Conservation (phyloP, 257 asterid genomes). For the Linderniella brevidens region DNA sequence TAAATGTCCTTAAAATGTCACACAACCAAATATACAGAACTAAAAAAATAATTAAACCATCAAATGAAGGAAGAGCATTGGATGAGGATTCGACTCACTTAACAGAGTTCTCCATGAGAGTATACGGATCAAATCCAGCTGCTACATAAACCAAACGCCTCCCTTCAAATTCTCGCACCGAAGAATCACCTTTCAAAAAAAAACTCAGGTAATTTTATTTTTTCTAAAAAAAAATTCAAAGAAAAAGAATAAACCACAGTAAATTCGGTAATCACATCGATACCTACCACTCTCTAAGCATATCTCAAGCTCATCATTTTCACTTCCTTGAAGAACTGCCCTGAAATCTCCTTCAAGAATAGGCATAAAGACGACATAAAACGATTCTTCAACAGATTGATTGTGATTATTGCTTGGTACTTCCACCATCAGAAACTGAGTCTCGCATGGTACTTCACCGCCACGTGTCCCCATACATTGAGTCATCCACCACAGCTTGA, state of each 20-base stretch:
- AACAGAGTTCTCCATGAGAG: constrained; percentile 73
- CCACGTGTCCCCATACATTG: constrained; percentile 86
- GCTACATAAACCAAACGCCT: constrained; percentile 65
- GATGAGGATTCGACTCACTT: constrained; percentile 29
- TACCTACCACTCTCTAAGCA: constrained; percentile 75
- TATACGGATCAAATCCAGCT: constrained; percentile 90
- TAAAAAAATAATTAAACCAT: too few relatives aligned
- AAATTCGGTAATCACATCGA: constrained; percentile 1
- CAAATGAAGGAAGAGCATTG: neutral
- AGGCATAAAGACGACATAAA: constrained; percentile 68
- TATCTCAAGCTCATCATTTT: constrained; percentile 61
- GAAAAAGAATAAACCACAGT: neutral
- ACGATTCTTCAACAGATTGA: constrained; percentile 19
- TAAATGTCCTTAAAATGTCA: too few relatives aligned
- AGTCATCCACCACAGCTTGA: constrained; percentile 98
- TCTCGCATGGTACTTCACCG: constrained; percentile 69
- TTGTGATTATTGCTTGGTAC: constrained; percentile 35
- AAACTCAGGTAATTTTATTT: constrained; percentile 9
- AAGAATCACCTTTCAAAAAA: constrained; percentile 65
- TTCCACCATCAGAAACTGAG: constrained; percentile 74
- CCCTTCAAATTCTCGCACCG: constrained; percentile 72
- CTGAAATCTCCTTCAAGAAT: constrained; percentile 87
- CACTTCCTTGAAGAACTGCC: constrained; percentile 85
- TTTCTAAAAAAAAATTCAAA: neutral
- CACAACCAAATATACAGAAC: neutral